Conservation (phyloP, 75 land plant species). For the Sequoiadendron giganteum region DNA sequence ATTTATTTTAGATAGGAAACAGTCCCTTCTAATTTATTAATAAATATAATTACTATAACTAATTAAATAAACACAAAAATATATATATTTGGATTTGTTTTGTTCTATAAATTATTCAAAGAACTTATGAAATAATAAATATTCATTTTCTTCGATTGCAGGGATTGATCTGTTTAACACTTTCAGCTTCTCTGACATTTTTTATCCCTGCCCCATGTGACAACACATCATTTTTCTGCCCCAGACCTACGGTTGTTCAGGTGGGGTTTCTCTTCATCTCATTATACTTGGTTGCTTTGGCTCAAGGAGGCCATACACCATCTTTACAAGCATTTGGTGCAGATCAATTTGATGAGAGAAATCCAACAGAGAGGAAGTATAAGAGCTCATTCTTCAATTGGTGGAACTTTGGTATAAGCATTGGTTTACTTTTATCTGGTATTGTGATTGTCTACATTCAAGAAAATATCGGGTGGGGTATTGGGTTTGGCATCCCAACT, state of each 20-base stretch:
- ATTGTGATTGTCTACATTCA: constrained; percentile 14
- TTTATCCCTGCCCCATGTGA: constrained; percentile 4
- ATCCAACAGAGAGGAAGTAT: not conserved
- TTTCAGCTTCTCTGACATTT: constrained; percentile 30
- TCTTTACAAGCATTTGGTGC: constrained; percentile 25
- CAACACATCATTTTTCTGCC: not conserved
- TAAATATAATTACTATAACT: no score
- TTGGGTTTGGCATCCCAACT: constrained; percentile 22
- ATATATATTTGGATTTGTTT: no score
- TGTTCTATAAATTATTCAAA: no score
- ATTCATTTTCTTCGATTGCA: constrained; percentile 1
- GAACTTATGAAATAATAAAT: not conserved
- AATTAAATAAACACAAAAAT: no score
- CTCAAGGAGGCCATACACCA: constrained; percentile 21
- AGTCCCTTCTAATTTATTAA: no score
- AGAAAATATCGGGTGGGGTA: constrained; percentile 24
- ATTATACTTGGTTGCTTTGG: constrained; percentile 24
- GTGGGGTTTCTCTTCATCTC: constrained; percentile 32
- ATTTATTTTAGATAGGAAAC: no score
- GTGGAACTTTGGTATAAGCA: constrained; percentile 26
- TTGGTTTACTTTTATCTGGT: constrained; percentile 7
- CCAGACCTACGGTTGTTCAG: constrained; percentile 15
- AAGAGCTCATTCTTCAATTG: constrained; percentile 30
- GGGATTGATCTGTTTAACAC: constrained; percentile 37
- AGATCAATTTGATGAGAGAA: constrained; percentile 24